Evolutionary conservation across 2,329 filamentous ascomycete genomes (phyloP).

Genomic region (Cordyceps sp.): DNA sequence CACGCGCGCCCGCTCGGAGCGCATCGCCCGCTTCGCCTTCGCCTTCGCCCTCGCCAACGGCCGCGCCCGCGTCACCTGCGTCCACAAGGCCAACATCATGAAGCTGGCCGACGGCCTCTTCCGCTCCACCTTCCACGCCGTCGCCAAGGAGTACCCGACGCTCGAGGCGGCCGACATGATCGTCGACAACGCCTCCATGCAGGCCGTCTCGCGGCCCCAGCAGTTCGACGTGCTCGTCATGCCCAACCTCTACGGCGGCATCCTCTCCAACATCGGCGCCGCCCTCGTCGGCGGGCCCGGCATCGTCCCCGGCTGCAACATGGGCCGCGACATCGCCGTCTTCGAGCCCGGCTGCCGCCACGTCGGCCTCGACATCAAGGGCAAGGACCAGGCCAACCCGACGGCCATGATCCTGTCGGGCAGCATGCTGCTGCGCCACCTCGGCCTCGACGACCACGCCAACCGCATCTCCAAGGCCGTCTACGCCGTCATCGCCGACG

Average conservation of each 20-base stretch:
- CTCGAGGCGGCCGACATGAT: conserved; percentile 99
- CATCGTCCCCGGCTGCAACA: conserved; percentile 97
- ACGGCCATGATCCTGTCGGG: conserved; percentile 89
- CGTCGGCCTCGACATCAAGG: conserved; percentile 98
- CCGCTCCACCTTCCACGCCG: conserved; percentile 89
- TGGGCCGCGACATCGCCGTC: conserved; percentile 94
- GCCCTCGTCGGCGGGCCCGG: conserved; percentile 93
- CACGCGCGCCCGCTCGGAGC: conserved; percentile 96
- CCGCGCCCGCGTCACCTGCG: conserved; percentile 98
- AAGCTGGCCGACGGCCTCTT: conserved; percentile 98
- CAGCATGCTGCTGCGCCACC: conserved; percentile 92
- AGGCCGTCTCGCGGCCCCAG: conserved; percentile 88
- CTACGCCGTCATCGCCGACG: conserved; percentile 68
- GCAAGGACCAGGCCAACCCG: conserved; percentile 98
- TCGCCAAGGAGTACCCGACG: conserved; percentile 88
- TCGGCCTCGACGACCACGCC: conserved; percentile 94
- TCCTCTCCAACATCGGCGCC: conserved; percentile 97
- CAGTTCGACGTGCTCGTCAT: conserved; percentile 99
- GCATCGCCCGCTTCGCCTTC: conserved; percentile 98
- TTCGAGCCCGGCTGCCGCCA: conserved; percentile 99
- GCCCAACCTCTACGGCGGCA: conserved; percentile 98
- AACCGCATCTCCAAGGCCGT: conserved; percentile 90
- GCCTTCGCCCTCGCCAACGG: conserved; percentile 96
- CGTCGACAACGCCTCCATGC: conserved; percentile 99
- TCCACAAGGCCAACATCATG: conserved; percentile 99